Evolutionary conservation across 306 rosid genomes (phyloP).

Genomic region (Malus sylvestris): DNA sequence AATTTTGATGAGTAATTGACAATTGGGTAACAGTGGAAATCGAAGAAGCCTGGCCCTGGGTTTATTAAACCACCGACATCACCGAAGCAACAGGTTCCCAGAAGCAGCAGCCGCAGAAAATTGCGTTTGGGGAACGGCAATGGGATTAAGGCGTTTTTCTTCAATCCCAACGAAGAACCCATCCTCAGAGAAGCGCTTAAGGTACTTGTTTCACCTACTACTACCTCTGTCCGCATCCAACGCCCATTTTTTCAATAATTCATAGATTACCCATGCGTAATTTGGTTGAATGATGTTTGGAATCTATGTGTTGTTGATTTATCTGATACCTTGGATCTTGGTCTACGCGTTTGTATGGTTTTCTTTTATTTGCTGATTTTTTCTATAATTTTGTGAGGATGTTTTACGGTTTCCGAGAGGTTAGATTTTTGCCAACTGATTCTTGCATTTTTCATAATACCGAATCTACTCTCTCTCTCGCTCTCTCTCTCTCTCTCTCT

Average conservation of each 20-base stretch:
- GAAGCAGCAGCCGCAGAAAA: slow-evolving; percentile 1
- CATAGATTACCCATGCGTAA: neutral
- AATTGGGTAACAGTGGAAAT: slow-evolving; percentile 29
- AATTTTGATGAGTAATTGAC: neutral
- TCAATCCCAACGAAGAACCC: slow-evolving; percentile 66
- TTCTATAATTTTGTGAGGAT: neutral
- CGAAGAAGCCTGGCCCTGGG: slow-evolving; percentile 9
- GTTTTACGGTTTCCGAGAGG: neutral
- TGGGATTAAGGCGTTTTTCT: slow-evolving; percentile 46
- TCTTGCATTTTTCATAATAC: neutral
- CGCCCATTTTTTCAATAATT: neutral
- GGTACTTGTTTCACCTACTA: slow-evolving; percentile 29
- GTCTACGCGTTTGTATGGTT: neutral
- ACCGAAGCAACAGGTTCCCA: neutral
- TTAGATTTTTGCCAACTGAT: neutral
- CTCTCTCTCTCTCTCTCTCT: too few species aligned
- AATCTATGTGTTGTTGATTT: neutral
- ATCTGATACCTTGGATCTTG: neutral
- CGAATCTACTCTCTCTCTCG: neutral
- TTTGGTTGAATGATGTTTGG: neutral
- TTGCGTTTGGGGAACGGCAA: slow-evolving; percentile 6
- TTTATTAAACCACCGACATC: slow-evolving; percentile 12
- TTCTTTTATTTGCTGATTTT: neutral
- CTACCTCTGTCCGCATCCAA: neutral
- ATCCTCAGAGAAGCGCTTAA: slow-evolving; percentile 61